Evolutionary conservation across 495 filamentous ascomycete genomes (phyloP).

Genomic region (Jackrogersella multiformis): DNA sequence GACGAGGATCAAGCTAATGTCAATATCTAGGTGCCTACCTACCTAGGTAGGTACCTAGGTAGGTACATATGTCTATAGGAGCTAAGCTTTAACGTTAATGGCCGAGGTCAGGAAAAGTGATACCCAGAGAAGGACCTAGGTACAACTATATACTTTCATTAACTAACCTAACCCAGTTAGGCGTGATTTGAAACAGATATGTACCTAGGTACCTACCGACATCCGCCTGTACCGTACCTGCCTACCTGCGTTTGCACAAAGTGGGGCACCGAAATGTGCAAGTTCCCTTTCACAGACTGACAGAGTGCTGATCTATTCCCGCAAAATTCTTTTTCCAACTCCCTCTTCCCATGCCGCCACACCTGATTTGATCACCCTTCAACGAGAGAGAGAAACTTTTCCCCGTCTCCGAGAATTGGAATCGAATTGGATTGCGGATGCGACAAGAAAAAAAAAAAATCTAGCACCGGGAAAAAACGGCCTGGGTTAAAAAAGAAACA

Average conservation of each 20-base stretch:
- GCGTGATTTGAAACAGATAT: neutral
- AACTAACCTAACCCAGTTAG: neutral
- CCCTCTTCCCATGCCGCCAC: constrained; percentile 35
- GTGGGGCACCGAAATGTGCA: too few species aligned
- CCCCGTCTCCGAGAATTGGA: constrained; percentile 41
- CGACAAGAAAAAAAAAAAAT: neutral
- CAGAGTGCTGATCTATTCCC: constrained; percentile 7
- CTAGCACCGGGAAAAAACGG: constrained; percentile 29
- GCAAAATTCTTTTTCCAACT: constrained; percentile 52
- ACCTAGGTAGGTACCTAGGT: too few species aligned
- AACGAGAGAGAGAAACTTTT: constrained; percentile 41
- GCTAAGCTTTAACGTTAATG: too few species aligned
- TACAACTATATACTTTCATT: too few species aligned
- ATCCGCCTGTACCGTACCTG: too few species aligned
- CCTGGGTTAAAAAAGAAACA: constrained; percentile 34
- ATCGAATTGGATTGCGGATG: constrained; percentile 21
- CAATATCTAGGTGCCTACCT: neutral
- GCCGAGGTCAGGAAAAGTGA: too few species aligned
- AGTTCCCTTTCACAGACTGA: neutral
- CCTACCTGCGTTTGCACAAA: neutral
- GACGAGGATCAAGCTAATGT: constrained; percentile 49
- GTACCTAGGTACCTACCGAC: neutral
- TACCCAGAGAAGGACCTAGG: too few species aligned
- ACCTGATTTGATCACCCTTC: constrained; percentile 39
- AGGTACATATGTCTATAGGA: too few species aligned